Evolutionary conservation across 768 basidiomycete genomes (phyloP), one percentile per base, ranked within the genome.

Genomic region (Myochromella boudieri): DNA sequence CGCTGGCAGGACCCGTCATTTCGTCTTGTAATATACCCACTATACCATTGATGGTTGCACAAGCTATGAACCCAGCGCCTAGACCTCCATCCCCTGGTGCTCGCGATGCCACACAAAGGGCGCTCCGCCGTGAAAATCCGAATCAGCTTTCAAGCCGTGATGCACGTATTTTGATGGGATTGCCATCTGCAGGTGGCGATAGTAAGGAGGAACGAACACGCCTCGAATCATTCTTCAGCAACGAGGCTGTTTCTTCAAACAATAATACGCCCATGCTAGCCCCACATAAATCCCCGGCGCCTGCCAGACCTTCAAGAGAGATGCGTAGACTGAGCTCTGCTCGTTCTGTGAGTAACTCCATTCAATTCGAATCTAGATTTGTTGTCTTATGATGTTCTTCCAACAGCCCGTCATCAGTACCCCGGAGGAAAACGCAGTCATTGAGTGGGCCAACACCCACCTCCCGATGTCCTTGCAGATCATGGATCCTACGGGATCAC

Each of bases 11-110:
- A 59, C 90, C 94, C 20, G 95, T 98, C 40, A 83, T 97, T 12
- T 97, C 97, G 3, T 97, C 95, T 2, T 91, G 90, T 70, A 97
- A 97, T 59, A 91, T 98, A 42, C 91, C 94, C 1, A 98, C 95
- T 1, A 97, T 98, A 52, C 92, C 95, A 0, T 76, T 99, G 32
- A 81, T 87, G 18, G 91, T 97, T 10, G 97, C 97, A 0, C 94
- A 98, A 69, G 84, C 94, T 2, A 92, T 98, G 93, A 92, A 91
- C 58, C 95, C 95, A 1, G 88, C 90, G 0, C 95, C 95, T 6
- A 80, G 95, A 10, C 97, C 97, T 0, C 95, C 97, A 1, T 95
- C 94, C 0, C 97, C 97, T 0, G 76, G 81, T 0, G 85, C 88
- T 11, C 84, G 92, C 12, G 91, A 82, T 15, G 92, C 93, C 1